Evolutionary conservation across 345 rosid species (phyloP).

Genomic region (Lumnitzera littorea): DNA sequence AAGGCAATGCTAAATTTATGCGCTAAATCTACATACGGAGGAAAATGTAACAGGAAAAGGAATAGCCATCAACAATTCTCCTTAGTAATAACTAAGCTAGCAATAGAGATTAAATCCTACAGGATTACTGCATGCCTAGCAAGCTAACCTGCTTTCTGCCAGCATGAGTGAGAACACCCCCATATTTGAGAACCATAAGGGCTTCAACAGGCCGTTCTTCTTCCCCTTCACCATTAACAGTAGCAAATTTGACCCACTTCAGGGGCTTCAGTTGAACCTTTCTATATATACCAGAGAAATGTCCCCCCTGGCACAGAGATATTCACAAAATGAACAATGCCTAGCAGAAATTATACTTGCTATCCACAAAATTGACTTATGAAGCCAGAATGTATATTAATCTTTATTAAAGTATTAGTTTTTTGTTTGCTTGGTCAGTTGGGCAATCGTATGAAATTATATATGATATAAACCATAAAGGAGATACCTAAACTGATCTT

Average conservation of each 20-base stretch:
- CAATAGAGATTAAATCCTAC: neutral
- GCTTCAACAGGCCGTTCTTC: conserved; percentile 98
- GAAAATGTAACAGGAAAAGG: too few species aligned
- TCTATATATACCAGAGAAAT: conserved; percentile 98
- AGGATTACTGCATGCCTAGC: too few species aligned
- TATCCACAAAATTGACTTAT: too few species aligned
- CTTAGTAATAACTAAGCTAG: neutral
- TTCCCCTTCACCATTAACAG: conserved; percentile 76
- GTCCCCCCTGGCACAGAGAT: conserved; percentile 70
- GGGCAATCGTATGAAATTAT: too few species aligned
- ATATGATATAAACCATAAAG: too few species aligned
- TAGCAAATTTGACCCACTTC: conserved; percentile 77
- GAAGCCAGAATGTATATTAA: too few species aligned
- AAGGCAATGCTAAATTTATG: too few species aligned
- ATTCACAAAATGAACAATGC: neutral
- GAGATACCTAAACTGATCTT: neutral
- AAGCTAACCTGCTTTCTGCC: conserved; percentile 88
- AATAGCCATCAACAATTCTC: too few species aligned
- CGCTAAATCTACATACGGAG: too few species aligned
- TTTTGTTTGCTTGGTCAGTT: too few species aligned
- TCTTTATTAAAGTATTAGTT: too few species aligned
- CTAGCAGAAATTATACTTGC: too few species aligned
- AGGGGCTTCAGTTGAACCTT: conserved; percentile 97
- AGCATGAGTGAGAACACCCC: conserved; percentile 99
- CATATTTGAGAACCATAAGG: conserved; percentile 96